Evolutionary conservation across 2,329 filamentous ascomycete species (phyloP), one percentile per base, ranked within the genome.

Genomic region (Macrophomina phaseolina): DNA sequence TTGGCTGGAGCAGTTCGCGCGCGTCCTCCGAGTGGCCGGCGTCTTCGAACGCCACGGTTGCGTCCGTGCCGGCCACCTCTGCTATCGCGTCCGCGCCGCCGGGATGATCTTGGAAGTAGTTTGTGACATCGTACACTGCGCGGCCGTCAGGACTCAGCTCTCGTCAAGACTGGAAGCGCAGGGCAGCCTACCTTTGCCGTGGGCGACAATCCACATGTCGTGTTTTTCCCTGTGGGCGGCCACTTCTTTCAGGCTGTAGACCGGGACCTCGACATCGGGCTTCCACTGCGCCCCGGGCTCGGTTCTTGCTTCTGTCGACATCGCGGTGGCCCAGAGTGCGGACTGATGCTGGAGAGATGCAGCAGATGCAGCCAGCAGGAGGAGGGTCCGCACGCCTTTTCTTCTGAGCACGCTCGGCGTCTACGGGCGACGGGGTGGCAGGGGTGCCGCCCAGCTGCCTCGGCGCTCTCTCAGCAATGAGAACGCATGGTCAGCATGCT

Each of bases 41-140:
- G 32, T 81, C 78, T n/a, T 82, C 78, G 69, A 80, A 83, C 7
- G 74, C 80, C 16, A 69, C 73, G 1, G 80, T 82, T 1, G 78
- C 81, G 67, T 82, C 81, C 49, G 72, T 73, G 30, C 81, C 81
- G 40, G 79, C 81, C 49, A 78, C 71, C 62, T 82, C 79, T 36
- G 77, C 55, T 1, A 83, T 72, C 14, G 80, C 73, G 5, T 81
- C 80, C 45, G 71, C 72, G 16, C 81, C 81, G 16, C 73, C 73
- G 9, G 88, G 88, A 68, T 90, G 88, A 66, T 89, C 86, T 30
- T 84, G 77, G 1, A 86, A 68, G 69, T 89, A 90, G 51, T 82
- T 80, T 1, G 87, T 84, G 11, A 88, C 77, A 73, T 89, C 79
- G 71, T 88, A 89, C 1, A 90, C 87, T 77, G 5, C 42, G 42